phyloP scores from a whole-genome alignment of 176 grass and related monocot species.

The Ampelocalamus luodianensis region DNA sequence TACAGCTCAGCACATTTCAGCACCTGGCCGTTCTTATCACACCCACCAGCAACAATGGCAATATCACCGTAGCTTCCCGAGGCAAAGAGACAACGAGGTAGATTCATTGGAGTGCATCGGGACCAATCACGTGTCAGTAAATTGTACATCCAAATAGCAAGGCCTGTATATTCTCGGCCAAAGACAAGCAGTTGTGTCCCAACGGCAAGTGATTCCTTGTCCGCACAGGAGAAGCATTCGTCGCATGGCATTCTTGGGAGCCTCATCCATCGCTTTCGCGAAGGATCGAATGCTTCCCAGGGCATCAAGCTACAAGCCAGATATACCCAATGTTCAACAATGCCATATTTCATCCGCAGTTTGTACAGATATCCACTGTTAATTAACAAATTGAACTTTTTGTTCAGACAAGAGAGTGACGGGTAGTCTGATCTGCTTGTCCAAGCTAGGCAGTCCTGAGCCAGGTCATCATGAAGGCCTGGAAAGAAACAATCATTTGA shows the following conservation, averaged over 20 bases:
- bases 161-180: slow-evolving; percentile 76
- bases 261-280: slow-evolving; percentile 75
- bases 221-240: slow-evolving; percentile 84
- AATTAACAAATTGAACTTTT: slow-evolving; percentile 78
- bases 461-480: slow-evolving; percentile 79
- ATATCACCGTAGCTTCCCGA: slow-evolving; percentile 73
- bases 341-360: slow-evolving; percentile 67
- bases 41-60: slow-evolving; percentile 87
- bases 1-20: slow-evolving; percentile 80
- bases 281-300: slow-evolving; percentile 91
- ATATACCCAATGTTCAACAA: slow-evolving; percentile 87
- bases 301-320: slow-evolving; percentile 85
- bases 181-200: slow-evolving; percentile 94
- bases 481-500: slow-evolving; percentile 79
- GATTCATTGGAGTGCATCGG: slow-evolving; percentile 72
- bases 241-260: slow-evolving; percentile 87
- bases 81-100: slow-evolving; percentile 80
- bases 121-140: slow-evolving; percentile 70
- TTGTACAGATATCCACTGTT: slow-evolving; percentile 80
- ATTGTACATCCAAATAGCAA: slow-evolving; percentile 93
- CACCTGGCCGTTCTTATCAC: slow-evolving; percentile 65
- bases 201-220: slow-evolving; percentile 92
- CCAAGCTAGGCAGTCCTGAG: slow-evolving; percentile 79
- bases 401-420: slow-evolving; percentile 77
- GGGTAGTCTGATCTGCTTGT: slow-evolving; percentile 84